Base-by-base conservation (phyloP, 805 yeast genomes). In the Yamadazyma ubonensis region DNA sequence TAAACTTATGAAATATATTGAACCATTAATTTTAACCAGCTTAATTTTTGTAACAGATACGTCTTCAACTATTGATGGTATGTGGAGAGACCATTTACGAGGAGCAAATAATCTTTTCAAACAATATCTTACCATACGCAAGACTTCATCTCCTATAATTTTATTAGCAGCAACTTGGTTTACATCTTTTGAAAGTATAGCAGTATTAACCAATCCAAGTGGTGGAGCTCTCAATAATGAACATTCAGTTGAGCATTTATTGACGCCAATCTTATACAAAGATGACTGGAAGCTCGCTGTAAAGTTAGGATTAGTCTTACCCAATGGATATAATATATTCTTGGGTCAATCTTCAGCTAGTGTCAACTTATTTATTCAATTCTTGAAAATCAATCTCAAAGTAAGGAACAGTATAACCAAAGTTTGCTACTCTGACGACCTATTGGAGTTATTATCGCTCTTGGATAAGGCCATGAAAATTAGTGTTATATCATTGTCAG, bases 11-110 rank as follows among this genome's bases (percentile, higher is more conserved):
- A 66, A 67, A 33, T 75, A 76, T 44, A 74, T 79, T 14, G 86
- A 79, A 45, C 78, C 85, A 0, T 70, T 81, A 39, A 67, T 81
- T 6, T 55, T 82, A 17, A 80, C 86, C 0, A 79, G 79, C 2
- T 62, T 82, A 10, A 55, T 82, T 22, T 62, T 81, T 22, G 81
- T 85, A 1, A 67, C 79, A 6, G 77, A 76, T 33, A 72, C 75
- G 30, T 78, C 80, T 0, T 56, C 73, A 5, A 67, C 75, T 1
- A 54, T 66, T 12, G 62, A 66, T 23, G 70, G 70, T 21, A 64
- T 70, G 39, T 79, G 83, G 84, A 63, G 80, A 44, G 72, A 79
- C 2, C 83, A 79, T 58, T 54, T 78, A 12, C 52, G 71, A 38
- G 83, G 80, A 3, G 82, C 82, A 0, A 78, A 76, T 45, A 78